These are phyloP conservation scores for Wallacemonas sp. DNA, from an alignment of 208 protist genomes.

Conservation along the genomic window DNA sequence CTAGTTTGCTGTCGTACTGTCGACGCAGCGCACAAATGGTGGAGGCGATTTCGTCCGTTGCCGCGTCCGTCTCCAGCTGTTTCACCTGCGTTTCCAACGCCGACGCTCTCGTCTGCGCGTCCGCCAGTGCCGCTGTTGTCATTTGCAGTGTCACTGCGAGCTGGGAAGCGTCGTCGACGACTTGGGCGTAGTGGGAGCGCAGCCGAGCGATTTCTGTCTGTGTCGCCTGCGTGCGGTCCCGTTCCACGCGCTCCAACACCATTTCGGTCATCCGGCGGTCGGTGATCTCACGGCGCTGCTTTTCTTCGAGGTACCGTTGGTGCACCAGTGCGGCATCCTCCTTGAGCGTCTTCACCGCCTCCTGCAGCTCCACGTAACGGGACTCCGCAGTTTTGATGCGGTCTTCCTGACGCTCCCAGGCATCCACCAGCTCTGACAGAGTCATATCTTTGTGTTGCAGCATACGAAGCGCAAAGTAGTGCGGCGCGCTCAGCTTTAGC, in stretches of 20 bases:
- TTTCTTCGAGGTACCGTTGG: slow-evolving; percentile 68
- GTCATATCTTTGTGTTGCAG: slow-evolving; percentile 76
- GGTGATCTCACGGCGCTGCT: slow-evolving; percentile 62
- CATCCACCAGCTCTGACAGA: slow-evolving; percentile 74
- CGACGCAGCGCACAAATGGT: slow-evolving; percentile 50
- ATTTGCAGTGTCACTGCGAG: slow-evolving; percentile 59
- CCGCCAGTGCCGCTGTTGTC: slow-evolving; percentile 39
- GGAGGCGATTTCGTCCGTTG: slow-evolving; percentile 53
- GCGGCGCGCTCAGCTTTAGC: slow-evolving; percentile 33
- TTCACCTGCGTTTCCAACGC: slow-evolving; percentile 23
- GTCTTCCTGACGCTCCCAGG: slow-evolving; percentile 61
- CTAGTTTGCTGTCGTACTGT: slow-evolving; percentile 48
- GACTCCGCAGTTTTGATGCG: slow-evolving; percentile 38
- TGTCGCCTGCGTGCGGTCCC: slow-evolving; percentile 25
- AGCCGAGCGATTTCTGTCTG: slow-evolving; percentile 53
- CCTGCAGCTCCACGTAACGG: slow-evolving; percentile 34
- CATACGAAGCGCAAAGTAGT: slow-evolving; percentile 74
- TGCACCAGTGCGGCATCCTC: slow-evolving; percentile 68
- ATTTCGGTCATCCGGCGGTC: slow-evolving; percentile 78
- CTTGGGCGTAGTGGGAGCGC: slow-evolving; percentile 54
- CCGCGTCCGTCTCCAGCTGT: slow-evolving; percentile 51
- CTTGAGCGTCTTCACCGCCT: slow-evolving; percentile 31
- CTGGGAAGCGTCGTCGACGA: slow-evolving; percentile 74
- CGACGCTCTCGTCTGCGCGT: slow-evolving; percentile 14
- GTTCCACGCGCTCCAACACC: slow-evolving; percentile 60